Evolutionary conservation across 2,329 filamentous ascomycete genomes (phyloP), one percentile per base, ranked within the genome.

Genomic region (Neofusicoccum sp.): DNA sequence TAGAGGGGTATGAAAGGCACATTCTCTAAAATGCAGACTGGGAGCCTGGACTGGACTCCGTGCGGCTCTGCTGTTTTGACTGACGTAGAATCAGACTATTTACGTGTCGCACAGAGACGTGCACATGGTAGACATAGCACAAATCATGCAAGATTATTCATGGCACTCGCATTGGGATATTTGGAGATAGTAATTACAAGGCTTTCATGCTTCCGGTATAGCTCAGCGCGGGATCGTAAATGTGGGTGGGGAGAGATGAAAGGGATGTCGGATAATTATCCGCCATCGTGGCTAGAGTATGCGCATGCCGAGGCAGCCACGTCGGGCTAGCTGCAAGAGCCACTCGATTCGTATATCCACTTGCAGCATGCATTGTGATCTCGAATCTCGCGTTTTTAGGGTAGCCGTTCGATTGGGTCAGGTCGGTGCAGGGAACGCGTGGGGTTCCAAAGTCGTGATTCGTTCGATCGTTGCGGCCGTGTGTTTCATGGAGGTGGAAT

Each of bases 131-230:
- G 30, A 20, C 20, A 20, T 20, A 20, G 20, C 20, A 20, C 20
- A 20, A 20, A 16, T n/a, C n/a, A 43, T 14, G 36, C 26, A 56
- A 43, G 38, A 6, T 20, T n/a, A 38, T 9, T 56, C 51, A 56
- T 56, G 38, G 14, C 38, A 56, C 43, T 56, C 16, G n/a, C 6
- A 24, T 9, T 56, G 8, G 5, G 36, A n/a, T 56, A 44, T 48
- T 48, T 56, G 38, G 24, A 41, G 38, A 31, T 54, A 54, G 51
- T 56, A 56, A 56, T 56, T 56, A 56, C 51, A 56, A 43, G 38
- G 43, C 24, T 24, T 14, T 43, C 51, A 28, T 56, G 26, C 33
- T 56, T 20, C 43, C 51, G 38, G 38, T 56, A 43, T 56, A 28
- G 14, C 36, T 56, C 51, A 56, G 40, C 16, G 30, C 44, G 49